phyloP scores from a whole-genome alignment of 108 stramenopile genomes.

The Chaetoceros muelleri region DNA sequence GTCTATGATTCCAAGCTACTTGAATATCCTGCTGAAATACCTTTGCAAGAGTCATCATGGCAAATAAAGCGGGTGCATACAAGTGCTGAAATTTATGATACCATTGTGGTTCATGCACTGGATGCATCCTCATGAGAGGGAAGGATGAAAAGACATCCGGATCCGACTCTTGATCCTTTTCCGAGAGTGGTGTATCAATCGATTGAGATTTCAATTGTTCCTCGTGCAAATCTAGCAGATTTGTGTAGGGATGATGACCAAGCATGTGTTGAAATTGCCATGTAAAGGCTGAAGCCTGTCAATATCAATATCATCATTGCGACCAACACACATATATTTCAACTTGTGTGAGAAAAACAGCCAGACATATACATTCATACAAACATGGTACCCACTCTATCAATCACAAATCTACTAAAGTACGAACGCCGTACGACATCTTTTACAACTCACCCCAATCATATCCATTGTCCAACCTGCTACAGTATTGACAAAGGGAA shows the following conservation, averaged over 20 bases:
- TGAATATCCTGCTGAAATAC: slow-evolving; percentile 49
- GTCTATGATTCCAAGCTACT: slow-evolving; percentile 19
- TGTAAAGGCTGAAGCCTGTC: slow-evolving; percentile 25
- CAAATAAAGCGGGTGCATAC: slow-evolving; percentile 43
- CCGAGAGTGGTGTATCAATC: slow-evolving; percentile 24
- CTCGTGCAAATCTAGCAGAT: slow-evolving; percentile 51
- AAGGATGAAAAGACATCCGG: slow-evolving; percentile 53
- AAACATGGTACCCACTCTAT: too few species aligned
- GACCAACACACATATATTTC: too few species aligned
- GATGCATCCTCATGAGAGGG: slow-evolving; percentile 49
- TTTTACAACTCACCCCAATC: slow-evolving; percentile 25
- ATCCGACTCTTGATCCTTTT: slow-evolving; percentile 47
- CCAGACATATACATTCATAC: too few species aligned
- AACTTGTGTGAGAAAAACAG: too few species aligned
- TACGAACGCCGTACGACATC: too few species aligned
- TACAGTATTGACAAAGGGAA: slow-evolving; percentile 21
- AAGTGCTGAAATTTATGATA: slow-evolving; percentile 45
- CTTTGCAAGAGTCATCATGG: slow-evolving; percentile 45
- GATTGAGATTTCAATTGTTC: slow-evolving; percentile 29
- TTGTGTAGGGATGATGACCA: slow-evolving; percentile 84
- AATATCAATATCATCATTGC: too few species aligned
- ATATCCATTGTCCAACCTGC: slow-evolving; percentile 56
- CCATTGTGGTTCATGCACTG: slow-evolving; percentile 25
- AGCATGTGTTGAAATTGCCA: slow-evolving; percentile 71
- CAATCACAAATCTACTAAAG: too few species aligned